Percentiles rank a stretch among this genome's conserved stretches.
Conservation (phyloP, 225 moss, liverwort and hornwort species). For the Marchantia polymorpha region DNA sequence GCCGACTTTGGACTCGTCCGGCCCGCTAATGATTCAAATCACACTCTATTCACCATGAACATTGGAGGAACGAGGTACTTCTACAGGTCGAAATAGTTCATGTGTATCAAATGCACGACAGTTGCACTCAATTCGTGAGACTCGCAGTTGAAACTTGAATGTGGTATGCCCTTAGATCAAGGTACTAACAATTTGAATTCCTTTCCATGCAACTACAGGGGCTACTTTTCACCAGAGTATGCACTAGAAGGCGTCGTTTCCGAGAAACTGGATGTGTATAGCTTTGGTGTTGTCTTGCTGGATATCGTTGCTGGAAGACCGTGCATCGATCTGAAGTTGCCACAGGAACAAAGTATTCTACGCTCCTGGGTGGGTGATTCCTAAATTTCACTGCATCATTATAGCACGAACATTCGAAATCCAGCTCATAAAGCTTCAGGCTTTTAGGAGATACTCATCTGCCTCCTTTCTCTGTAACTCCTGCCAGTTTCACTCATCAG, state of each 20-base stretch:
- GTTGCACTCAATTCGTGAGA: not conserved
- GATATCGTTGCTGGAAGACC: slow-evolving; percentile 33
- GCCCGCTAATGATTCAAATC: too few relatives aligned
- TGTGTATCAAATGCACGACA: not conserved
- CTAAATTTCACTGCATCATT: not conserved
- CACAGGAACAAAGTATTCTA: not conserved
- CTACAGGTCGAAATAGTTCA: not conserved
- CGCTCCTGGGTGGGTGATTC: slow-evolving; percentile 1
- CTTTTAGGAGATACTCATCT: too few relatives aligned
- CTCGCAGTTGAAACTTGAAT: not conserved
- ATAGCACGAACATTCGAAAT: too few relatives aligned
- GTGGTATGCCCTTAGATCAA: too few relatives aligned
- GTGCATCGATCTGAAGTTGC: slow-evolving; percentile 22
- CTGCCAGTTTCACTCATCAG: too few relatives aligned
- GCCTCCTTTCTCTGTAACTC: too few relatives aligned
- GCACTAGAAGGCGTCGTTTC: slow-evolving; percentile 28
- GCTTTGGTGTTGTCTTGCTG: slow-evolving; percentile 35
- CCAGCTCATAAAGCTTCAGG: too few relatives aligned
- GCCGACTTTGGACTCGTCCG: too few relatives aligned
- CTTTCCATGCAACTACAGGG: slow-evolving; percentile 10
- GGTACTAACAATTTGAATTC: not conserved
- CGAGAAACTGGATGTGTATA: slow-evolving; percentile 35
- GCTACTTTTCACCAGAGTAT: slow-evolving; percentile 37
- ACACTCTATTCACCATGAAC: too few relatives aligned
- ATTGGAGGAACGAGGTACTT: not conserved